phyloP scores from a whole-genome alignment of 257 asterid genomes.

The Przewalskia tangutica region DNA sequence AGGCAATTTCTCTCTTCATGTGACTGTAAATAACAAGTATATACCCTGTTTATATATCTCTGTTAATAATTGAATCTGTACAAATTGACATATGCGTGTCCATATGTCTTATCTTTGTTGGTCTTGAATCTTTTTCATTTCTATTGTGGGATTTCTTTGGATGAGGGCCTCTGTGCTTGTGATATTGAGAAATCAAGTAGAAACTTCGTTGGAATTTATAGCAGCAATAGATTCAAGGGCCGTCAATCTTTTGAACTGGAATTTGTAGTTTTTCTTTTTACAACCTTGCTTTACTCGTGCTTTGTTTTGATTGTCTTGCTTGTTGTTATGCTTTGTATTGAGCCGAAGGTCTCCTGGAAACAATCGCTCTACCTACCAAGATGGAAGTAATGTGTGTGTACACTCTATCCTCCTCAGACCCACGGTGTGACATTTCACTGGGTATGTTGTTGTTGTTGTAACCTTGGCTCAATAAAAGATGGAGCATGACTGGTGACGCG shows the following conservation, averaged over 20 bases:
- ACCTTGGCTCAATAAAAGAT: neutral
- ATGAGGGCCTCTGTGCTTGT: neutral
- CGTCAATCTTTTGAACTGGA: neutral
- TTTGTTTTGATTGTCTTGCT: too few species aligned
- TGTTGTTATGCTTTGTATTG: too few species aligned
- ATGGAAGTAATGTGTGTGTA: too few species aligned
- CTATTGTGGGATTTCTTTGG: neutral
- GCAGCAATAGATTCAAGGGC: neutral
- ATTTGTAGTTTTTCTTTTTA: neutral
- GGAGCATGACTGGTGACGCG: neutral
- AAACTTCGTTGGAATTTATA: neutral
- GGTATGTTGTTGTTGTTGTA: too few species aligned
- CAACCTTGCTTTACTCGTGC: too few species aligned
- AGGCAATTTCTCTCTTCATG: neutral
- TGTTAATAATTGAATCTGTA: neutral
- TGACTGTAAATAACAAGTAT: neutral
- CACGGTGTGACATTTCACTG: too few species aligned
- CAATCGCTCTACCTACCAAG: too few species aligned
- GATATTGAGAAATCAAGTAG: neutral
- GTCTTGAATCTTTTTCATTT: neutral
- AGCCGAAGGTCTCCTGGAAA: too few species aligned
- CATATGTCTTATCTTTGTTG: neutral
- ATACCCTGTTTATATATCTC: neutral
- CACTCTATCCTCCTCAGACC: too few species aligned
- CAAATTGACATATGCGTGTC: neutral